phyloP scores from a whole-genome alignment of 2,329 filamentous ascomycete genomes.

The Sarocladium brachiariae region DNA sequence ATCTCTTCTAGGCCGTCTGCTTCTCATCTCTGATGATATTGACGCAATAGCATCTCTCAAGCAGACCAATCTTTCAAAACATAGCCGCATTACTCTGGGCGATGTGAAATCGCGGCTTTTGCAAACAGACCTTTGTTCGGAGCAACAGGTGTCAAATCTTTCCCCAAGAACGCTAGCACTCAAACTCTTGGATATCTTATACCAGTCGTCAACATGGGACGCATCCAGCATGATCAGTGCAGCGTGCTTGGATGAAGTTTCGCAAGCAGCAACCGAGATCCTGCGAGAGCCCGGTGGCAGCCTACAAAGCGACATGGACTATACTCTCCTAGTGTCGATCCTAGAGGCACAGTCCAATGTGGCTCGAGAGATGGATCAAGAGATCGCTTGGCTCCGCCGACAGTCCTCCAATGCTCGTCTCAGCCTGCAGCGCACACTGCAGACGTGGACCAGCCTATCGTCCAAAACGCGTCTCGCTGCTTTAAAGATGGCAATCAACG shows the following conservation, averaged over 20 bases:
- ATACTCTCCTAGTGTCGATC: conserved; percentile 36
- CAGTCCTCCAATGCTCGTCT: conserved; percentile 23
- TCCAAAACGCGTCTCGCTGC: neutral
- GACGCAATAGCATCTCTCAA: conserved; percentile 55
- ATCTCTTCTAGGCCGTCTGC: conserved; percentile 46
- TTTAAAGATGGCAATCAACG: conserved; percentile 65
- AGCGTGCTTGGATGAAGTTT: neutral
- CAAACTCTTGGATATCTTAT: conserved; percentile 49
- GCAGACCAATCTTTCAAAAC: conserved; percentile 61
- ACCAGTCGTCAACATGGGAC: conserved; percentile 11
- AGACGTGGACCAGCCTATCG: conserved; percentile 21
- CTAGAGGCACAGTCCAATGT: conserved; percentile 28
- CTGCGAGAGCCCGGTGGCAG: neutral
- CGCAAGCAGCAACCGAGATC: neutral
- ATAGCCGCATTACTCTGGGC: conserved; percentile 49
- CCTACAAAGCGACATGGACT: conserved; percentile 24
- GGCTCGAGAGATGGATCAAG: conserved; percentile 16
- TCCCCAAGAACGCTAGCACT: conserved; percentile 59
- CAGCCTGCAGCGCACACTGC: conserved; percentile 23
- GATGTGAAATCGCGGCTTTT: conserved; percentile 48
- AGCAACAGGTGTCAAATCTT: conserved; percentile 39
- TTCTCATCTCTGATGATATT: conserved; percentile 50
- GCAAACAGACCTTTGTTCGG: conserved; percentile 54
- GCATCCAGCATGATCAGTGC: neutral
- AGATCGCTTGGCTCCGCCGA: conserved; percentile 17